A percentile compares a stretch with the other conserved stretches of the same genome.
Evolutionary conservation across 345 rosid species (phyloP).

Genomic region (Populus alba): DNA sequence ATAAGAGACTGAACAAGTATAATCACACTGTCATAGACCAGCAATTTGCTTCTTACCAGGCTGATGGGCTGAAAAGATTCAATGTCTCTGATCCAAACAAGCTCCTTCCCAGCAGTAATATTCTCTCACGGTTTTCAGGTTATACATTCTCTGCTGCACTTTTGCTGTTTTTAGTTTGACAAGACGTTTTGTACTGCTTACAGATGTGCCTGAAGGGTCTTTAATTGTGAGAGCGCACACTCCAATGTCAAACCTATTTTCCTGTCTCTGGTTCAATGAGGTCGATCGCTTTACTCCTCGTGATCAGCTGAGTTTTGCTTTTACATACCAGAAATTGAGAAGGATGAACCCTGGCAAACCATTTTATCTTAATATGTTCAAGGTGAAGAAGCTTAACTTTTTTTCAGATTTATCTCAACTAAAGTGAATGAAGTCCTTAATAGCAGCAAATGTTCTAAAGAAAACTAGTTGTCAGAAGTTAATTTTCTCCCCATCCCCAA

Average conservation of each 20-base stretch:
- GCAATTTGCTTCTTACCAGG: conserved; percentile 76
- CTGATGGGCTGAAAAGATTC: conserved; percentile 82
- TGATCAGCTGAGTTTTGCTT: conserved; percentile 94
- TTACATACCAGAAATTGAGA: conserved; percentile 78
- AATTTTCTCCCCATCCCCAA: not conserved
- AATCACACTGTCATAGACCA: conserved; percentile 81
- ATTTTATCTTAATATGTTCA: conserved; percentile 90
- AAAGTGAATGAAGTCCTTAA: not conserved
- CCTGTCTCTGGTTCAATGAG: conserved; percentile 99
- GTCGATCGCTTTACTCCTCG: conserved; percentile 95
- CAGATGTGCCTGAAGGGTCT: conserved; percentile 99
- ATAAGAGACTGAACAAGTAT: conserved; percentile 90
- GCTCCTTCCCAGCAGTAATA: conserved; percentile 94
- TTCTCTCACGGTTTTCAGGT: not conserved
- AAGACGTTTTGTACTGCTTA: conserved; percentile 3
- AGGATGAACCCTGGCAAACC: conserved; percentile 74
- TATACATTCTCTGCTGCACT: not conserved
- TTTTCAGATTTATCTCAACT: not conserved
- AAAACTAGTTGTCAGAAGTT: not conserved
- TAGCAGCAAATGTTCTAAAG: not conserved
- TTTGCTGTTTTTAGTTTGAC: not conserved
- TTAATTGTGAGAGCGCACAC: conserved; percentile 92
- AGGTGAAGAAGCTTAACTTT: conserved; percentile 42
- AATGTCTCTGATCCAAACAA: conserved; percentile 71
- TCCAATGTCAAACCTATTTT: conserved; percentile 94